Evolutionary conservation across 305 asterid species (phyloP), one percentile per base, ranked within the genome.

Genomic region (Lippia alba): DNA sequence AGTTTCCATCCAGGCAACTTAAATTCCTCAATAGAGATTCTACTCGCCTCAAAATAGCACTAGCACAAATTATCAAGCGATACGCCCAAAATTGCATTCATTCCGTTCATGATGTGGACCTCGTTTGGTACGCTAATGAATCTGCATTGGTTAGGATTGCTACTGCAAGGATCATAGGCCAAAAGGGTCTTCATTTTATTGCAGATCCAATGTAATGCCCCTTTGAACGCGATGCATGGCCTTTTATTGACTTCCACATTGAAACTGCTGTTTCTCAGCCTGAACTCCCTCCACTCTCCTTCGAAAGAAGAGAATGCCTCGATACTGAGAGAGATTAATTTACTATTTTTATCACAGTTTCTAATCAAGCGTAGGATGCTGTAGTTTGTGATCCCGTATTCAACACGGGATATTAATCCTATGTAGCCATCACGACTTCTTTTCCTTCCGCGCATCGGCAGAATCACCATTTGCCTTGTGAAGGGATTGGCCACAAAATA

Each of bases 1-100:
- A 79, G 14, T 62, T 79, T 79, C 83, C 83, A 79, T 3, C 73
- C 56, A 1, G 80, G 78, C 4, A 79, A 44, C 5, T 63, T 67
- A 10, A 6, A 41, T 17, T 39, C 63, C 18, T 58, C 18, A 1
- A 67, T 62, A 5, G 40, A 64, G 32, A 79, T 59, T 1, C 78
- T 4, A 20, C 36, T 34, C 62, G 63, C 72, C 70, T 75, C 75
- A 64, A 79, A 79, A 50, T 79, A 71, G 69, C 36, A 72, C 8
- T 79, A 71, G 69, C 36, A 72, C 8, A 75, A 46, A 0, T 72
- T 10, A 18, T 61, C 77, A 12, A 72, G 19, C 44, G 78, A 79
- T 1, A 69, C 51, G 24, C 80, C 83, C 57, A 79, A 45, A 51
- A 75, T 14, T 4, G 78, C 33, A 11, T 75, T 79, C 63, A 6